phyloP scores from a whole-genome alignment of 768 basidiomycete species.

The Strobilomyces dryophilus region DNA sequence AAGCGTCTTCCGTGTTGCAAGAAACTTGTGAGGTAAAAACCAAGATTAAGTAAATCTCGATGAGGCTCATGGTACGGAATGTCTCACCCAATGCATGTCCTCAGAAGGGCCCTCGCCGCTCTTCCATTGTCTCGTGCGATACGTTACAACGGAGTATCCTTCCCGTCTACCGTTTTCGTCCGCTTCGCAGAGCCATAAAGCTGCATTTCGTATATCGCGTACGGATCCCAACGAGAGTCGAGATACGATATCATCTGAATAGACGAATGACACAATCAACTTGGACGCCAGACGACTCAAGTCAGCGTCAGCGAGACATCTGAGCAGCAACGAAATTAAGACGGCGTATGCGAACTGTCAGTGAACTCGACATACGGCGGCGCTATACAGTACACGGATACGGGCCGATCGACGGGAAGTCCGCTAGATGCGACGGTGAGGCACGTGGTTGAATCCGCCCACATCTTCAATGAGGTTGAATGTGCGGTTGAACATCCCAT shows the following conservation, averaged over 20 bases:
- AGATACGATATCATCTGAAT: conserved; percentile 79
- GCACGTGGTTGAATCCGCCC: conserved; percentile 80
- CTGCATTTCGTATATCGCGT: conserved; percentile 69
- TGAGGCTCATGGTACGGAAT: not conserved
- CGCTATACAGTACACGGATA: conserved; percentile 75
- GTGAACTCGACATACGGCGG: conserved; percentile 56
- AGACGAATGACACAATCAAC: conserved; percentile 73
- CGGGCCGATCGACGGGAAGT: conserved; percentile 59
- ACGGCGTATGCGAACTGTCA: not conserved
- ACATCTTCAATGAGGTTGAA: conserved; percentile 51
- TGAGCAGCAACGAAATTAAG: conserved; percentile 22
- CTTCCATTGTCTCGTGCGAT: conserved; percentile 57
- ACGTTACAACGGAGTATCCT: conserved; percentile 39
- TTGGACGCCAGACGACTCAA: conserved; percentile 57
- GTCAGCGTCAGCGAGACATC: conserved; percentile 58
- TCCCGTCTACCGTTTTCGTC: conserved; percentile 40
- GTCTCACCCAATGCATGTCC: conserved; percentile 49
- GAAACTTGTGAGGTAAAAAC: conserved; percentile 45
- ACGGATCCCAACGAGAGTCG: conserved; percentile 75
- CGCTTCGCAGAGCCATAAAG: conserved; percentile 77
- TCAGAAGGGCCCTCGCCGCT: conserved; percentile 52
- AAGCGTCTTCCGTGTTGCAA: conserved; percentile 76
- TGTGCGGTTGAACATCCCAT: not conserved
- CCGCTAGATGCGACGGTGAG: conserved; percentile 65
- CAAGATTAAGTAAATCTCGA: not conserved